Evolutionary conservation across 2,329 filamentous ascomycete species (phyloP).

Genomic region (Aureobasidium lini): DNA sequence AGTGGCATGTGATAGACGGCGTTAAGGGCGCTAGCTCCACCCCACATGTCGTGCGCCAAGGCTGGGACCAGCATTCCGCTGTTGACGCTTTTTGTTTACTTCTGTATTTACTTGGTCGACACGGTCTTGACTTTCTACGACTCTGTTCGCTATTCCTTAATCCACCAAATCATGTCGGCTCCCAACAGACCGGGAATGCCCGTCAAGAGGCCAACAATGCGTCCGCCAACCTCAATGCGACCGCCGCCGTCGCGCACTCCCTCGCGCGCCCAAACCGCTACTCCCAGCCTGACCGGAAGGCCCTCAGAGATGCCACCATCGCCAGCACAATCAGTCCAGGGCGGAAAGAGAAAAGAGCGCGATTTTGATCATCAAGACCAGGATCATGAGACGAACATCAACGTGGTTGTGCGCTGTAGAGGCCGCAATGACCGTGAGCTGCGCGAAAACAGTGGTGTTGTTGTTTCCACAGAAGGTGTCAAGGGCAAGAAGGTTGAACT

Average conservation of each 20-base stretch:
- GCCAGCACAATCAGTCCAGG: constrained; percentile 48
- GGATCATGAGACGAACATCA: constrained; percentile 84
- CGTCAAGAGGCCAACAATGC: constrained; percentile 43
- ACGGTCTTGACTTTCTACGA: not conserved
- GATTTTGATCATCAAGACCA: constrained; percentile 64
- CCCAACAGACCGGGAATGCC: constrained; percentile 45
- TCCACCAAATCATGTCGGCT: constrained; percentile 42
- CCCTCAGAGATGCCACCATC: constrained; percentile 44
- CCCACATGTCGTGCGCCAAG: not conserved
- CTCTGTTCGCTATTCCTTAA: not conserved
- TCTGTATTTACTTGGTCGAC: not conserved
- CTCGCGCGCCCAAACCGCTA: constrained; percentile 42
- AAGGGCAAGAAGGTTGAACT: constrained; percentile 78
- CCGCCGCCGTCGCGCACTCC: constrained; percentile 44
- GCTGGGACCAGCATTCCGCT: not conserved
- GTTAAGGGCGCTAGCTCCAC: not conserved
- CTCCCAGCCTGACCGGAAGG: constrained; percentile 35
- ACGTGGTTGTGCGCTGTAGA: constrained; percentile 90
- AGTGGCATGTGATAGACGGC: not conserved
- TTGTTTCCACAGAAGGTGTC: constrained; percentile 79
- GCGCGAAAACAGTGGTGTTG: constrained; percentile 87
- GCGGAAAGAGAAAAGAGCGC: constrained; percentile 78
- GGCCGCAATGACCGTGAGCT: constrained; percentile 90
- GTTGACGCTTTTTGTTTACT: not conserved
- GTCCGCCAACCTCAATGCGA: constrained; percentile 46